Evolutionary conservation across 225 moss, liverwort and hornwort species (phyloP), one percentile per base, ranked within the genome.

Genomic region (Anthoceros angustus): DNA sequence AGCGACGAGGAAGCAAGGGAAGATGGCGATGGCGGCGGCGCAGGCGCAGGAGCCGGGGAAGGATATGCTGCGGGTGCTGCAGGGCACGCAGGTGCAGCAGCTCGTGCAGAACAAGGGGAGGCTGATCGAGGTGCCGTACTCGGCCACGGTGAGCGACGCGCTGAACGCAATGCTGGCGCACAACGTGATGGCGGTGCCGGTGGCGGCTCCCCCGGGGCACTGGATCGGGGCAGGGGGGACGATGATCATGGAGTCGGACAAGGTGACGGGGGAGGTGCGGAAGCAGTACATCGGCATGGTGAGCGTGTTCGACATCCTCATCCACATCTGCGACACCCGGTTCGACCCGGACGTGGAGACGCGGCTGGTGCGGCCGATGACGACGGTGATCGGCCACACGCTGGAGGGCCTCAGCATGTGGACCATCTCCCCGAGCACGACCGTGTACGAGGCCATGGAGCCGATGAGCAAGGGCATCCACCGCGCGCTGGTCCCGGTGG

Each of bases 201-300:
- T 95, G 43, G 94, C 90, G 25, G 88, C 94, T 0, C 94, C 94
- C 7, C 94, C 88, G 9, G 90, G 94, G 7, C 86, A 86, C 43
- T 95, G 94, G 94, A 90, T 90, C 23, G 94, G 90, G 50, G 94
- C 90, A 9, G 90, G 94, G 21, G 94, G 94, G 6, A 79, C 88
- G 43, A 81, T 83, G 81, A 90, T 95, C 63, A 14, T 95, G 76
- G 94, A 95, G 84, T 83, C 86, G 0, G 90, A 95, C 16, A 77
- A 69, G 75, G 76, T 21, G 2, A 90, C 90, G 3, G 94, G 94
- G 61, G 72, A 63, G 6, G 75, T 86, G 68, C 77, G 94, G 60
- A 95, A 95, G 69, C 94, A 95, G 77, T 95, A 95, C 73, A 90
- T 95, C 70, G 94, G 94, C 5, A 78, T 95, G 80, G 84, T 95